Percentiles rank a stretch among this genome's conserved stretches.
These are phyloP conservation scores for Trypanosoma theileri DNA, from an alignment of 208 protist species.

Conservation along the genomic window DNA sequence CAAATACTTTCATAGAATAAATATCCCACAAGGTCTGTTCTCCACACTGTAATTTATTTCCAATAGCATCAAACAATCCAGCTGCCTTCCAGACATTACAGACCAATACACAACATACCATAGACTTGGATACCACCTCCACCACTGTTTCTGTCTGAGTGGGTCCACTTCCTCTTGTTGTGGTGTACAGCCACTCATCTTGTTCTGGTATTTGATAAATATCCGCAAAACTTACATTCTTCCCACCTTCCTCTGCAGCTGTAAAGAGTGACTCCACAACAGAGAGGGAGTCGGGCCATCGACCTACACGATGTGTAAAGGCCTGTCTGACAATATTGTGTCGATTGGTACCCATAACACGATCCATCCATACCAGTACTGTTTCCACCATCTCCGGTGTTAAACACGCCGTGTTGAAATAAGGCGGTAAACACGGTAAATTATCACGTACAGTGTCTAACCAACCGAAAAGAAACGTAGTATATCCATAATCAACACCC, in stretches of 20 bases:
- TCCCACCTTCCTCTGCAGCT: slow-evolving; percentile 2
- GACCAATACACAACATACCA: slow-evolving; percentile 40
- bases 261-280: slow-evolving; percentile 16
- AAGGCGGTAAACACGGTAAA: slow-evolving; percentile 24
- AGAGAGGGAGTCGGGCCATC: background rate
- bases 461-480: slow-evolving; percentile 29
- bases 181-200: slow-evolving; percentile 32
- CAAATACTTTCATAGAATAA: slow-evolving; percentile 27
- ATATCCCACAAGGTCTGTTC: slow-evolving; percentile 27
- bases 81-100: slow-evolving; percentile 29
- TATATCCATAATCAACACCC: slow-evolving; percentile 31
- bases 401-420: slow-evolving; percentile 23
- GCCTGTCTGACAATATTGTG: slow-evolving; percentile 25
- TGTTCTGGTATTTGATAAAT: slow-evolving; percentile 26
- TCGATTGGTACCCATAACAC: background rate
- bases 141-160: background rate
- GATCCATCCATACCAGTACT: slow-evolving; percentile 10
- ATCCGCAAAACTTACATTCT: slow-evolving; percentile 17
- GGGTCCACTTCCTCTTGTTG: slow-evolving; percentile 13
- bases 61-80: slow-evolving; percentile 24
- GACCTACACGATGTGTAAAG: slow-evolving; percentile 14
- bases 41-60: slow-evolving; percentile 21
- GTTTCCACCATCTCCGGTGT: slow-evolving; percentile 18
- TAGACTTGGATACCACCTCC: slow-evolving; percentile 10
- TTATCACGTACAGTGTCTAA: slow-evolving; percentile 33